These are phyloP conservation scores for Amanita subjunquillea DNA, from an alignment of 768 basidiomycete species.

Conservation along the genomic window DNA sequence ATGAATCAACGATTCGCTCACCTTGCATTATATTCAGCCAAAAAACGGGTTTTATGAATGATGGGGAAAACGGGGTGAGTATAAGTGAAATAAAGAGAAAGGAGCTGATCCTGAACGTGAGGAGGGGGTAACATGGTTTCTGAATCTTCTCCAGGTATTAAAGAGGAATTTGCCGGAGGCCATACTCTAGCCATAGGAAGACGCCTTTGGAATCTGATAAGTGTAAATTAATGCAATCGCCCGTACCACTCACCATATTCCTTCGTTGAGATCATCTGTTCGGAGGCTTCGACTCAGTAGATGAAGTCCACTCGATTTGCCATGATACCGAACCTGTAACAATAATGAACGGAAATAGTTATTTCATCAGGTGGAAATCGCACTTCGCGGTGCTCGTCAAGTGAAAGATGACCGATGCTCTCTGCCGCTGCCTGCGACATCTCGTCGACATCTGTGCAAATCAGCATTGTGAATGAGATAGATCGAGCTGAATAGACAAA, in stretches of 20 bases:
- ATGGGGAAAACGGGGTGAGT: slow-evolving; percentile 80
- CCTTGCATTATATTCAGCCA: slow-evolving; percentile 51
- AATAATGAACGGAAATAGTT: background rate
- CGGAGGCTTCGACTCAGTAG: slow-evolving; percentile 59
- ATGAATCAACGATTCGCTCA: slow-evolving; percentile 10
- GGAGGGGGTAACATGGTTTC: slow-evolving; percentile 47
- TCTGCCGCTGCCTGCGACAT: slow-evolving; percentile 39
- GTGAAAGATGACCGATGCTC: slow-evolving; percentile 57
- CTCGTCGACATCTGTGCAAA: slow-evolving; percentile 22
- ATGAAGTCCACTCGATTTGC: slow-evolving; percentile 66
- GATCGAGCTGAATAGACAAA: slow-evolving; percentile 5
- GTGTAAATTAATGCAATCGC: background rate
- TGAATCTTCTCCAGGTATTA: slow-evolving; percentile 33
- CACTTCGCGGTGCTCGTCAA: slow-evolving; percentile 72
- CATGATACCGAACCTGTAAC: slow-evolving; percentile 72
- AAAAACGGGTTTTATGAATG: slow-evolving; percentile 62
- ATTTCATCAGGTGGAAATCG: background rate
- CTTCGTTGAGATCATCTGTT: slow-evolving; percentile 56
- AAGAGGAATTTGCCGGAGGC: slow-evolving; percentile 44
- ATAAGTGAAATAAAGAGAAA: slow-evolving; percentile 73
- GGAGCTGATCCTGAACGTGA: slow-evolving; percentile 53
- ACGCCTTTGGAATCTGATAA: slow-evolving; percentile 29
- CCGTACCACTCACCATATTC: slow-evolving; percentile 42
- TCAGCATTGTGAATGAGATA: background rate
- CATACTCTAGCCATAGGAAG: slow-evolving; percentile 69